Evolutionary conservation across 2,329 filamentous ascomycete species (phyloP), one percentile per base, ranked within the genome.

Genomic region (Fusarium torulosum): DNA sequence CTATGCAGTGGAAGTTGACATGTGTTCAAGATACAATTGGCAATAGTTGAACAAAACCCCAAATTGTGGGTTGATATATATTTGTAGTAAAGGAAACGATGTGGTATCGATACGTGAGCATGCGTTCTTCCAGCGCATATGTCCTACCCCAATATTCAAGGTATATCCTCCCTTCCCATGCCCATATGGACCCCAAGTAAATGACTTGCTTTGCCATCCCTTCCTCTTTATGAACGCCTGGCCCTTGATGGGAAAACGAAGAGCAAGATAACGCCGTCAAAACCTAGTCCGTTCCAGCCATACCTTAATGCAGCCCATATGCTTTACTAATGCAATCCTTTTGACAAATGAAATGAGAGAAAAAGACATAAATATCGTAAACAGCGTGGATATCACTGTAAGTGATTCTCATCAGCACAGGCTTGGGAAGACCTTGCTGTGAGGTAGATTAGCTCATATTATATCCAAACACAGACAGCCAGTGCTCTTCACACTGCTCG

Each of bases 91-190:
- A 71, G 62, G 59, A 66, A 58, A 70, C 66, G 71, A 70, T 59
- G 70, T 72, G 70, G 70, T 73, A 72, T 72, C 70, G 71, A 63
- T 66, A 71, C 53, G 67, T 68, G 52, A 41, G 53, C 52, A 57
- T 72, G 70, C 60, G 63, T 61, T 65, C 58, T 59, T 61, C 46
- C 43, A 54, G 66, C 70, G 66, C 70, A 72, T 72, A n/a, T 65
- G 35, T 41, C 38, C 46, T 60, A 44, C 45, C 53, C 59, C 33
- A 59, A 64, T 56, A 51, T 55, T 41, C 59, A 59, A 67, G 67
- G 66, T 70, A 70, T 70, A 70, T 67, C 47, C 58, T 40, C 46
- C 46, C 46, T 49, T 21, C 49, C 46, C 27, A 44, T 41, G 37
- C 43, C 40, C 40, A 51, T 29, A 63, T 57, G 33, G 54, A 60